Conservation (phyloP, 768 basidiomycete species). For the Lactarius pseudohatsudake region DNA sequence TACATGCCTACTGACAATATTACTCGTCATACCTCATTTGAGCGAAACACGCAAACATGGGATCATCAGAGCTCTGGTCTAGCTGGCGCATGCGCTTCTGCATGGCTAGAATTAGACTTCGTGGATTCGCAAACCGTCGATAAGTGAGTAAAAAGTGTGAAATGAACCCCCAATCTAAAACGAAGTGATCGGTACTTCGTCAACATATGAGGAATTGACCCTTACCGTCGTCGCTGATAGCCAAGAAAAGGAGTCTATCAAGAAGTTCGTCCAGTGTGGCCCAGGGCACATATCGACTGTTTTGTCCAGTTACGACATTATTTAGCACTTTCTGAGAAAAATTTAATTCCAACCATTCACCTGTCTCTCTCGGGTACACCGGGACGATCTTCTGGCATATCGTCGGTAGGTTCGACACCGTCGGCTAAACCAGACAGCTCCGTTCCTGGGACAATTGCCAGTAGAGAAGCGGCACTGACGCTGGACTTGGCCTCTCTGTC, state of each 20-base stretch:
- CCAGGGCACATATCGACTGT: conserved; percentile 62
- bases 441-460: conserved; percentile 5
- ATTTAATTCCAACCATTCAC: conserved; percentile 37
- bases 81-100: conserved; percentile 82
- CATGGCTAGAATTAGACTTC: conserved; percentile 80
- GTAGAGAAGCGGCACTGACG: conserved; percentile 12
- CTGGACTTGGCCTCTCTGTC: conserved; percentile 13
- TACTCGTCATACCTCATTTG: conserved; percentile 68
- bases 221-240: conserved; percentile 81
- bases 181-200: conserved; percentile 14
- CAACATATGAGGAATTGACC: neutral
- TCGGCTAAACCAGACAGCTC: conserved; percentile 23
- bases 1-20: neutral
- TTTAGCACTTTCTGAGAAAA: neutral
- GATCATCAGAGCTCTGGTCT: conserved; percentile 69
- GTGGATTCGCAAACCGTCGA: conserved; percentile 77
- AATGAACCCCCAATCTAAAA: conserved; percentile 70
- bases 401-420: conserved; percentile 16
- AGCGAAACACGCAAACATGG: conserved; percentile 83
- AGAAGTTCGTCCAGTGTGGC: conserved; percentile 76
- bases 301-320: conserved; percentile 33
- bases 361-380: conserved; percentile 42
- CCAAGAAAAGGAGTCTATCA: conserved; percentile 78
- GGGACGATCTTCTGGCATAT: conserved; percentile 23
- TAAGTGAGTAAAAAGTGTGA: conserved; percentile 82